Evolutionary conservation across 2,329 filamentous ascomycete species (phyloP), one percentile per base, ranked within the genome.

Genomic region (Nectriaceae sp.): DNA sequence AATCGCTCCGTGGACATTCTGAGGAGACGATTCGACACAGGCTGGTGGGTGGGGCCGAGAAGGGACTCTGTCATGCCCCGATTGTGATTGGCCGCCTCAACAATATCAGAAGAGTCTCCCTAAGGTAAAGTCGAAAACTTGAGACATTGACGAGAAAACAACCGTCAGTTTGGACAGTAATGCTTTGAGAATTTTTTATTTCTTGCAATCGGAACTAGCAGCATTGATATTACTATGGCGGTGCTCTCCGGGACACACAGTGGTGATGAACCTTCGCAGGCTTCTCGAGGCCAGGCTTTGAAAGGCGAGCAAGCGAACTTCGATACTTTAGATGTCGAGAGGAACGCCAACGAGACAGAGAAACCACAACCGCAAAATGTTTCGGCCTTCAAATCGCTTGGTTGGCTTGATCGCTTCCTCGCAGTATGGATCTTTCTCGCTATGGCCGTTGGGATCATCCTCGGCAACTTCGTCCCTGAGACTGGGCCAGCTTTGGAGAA

Each of bases 341-440:
- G 37, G n/a, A 46, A 49, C 5, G 20, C 20, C 3, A 11, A 19
- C n/a, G 29, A 6, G 22, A 8, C n/a, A n/a, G 24, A 6, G 29
- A 8, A 8, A 5, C 16, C 33, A 11, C n/a, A 22, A 36, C 33
- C 33, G 11, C 13, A n/a, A 19, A 53, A 42, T 3, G 20, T 24
- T 1, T 78, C 78, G 0, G 69, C 73, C 0, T 80, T 82, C 66
- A 79, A 78, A 37, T 70, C 76, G 2, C 76, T 87, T 0, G 78
- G 79, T 4, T 73, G 77, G 54, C 74, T 88, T 1, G 84, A 88
- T 59, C 78, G 83, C 2, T 83, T 82, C 56, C 77, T 89, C 1
- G 84, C 82, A 3, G 31, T 87, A 21, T 88, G 89, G 89, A 92
- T 93, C 50, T 74, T 93, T 21, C 77, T 93, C 0, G 87, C 88